phyloP scores from a whole-genome alignment of 2,329 filamentous ascomycete genomes.

The Colletotrichum filicis region DNA sequence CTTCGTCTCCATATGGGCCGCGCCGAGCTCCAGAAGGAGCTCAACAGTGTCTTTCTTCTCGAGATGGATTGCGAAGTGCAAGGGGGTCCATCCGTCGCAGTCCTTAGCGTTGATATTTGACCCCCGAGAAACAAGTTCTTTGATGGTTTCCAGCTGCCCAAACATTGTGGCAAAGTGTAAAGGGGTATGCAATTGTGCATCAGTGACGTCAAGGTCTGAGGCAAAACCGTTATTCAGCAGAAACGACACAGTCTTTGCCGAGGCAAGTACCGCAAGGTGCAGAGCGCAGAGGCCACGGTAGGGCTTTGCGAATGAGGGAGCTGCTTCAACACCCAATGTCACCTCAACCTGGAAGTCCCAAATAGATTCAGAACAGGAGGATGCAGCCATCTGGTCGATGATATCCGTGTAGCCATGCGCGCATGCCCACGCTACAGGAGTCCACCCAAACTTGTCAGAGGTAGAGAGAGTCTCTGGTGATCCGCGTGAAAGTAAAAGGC shows the following conservation, averaged over 20 bases:
- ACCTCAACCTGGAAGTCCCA: conserved; percentile 6
- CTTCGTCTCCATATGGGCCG: neutral
- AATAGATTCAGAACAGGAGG: neutral
- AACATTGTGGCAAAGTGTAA: neutral
- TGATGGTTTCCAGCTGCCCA: neutral
- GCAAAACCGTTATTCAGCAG: neutral
- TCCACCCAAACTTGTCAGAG: conserved; percentile 8
- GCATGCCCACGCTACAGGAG: conserved; percentile 5
- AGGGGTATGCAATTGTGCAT: neutral
- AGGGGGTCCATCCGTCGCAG: neutral
- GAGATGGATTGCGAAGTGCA: neutral
- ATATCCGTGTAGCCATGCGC: neutral
- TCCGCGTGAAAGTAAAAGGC: neutral
- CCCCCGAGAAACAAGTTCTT: neutral
- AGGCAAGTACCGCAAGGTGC: conserved; percentile 3
- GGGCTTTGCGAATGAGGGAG: no score
- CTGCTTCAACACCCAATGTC: neutral
- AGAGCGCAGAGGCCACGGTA: neutral
- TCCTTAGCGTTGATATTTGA: neutral
- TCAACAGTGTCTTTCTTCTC: neutral
- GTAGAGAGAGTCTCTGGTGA: neutral
- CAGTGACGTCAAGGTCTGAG: neutral
- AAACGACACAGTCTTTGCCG: neutral
- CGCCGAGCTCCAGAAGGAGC: conserved; percentile 10
- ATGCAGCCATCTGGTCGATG: neutral